Percentiles rank a stretch among this genome's conserved stretches.
phyloP scores from a whole-genome alignment of 73 alveolate genomes.

The Paramecium caudatum region DNA sequence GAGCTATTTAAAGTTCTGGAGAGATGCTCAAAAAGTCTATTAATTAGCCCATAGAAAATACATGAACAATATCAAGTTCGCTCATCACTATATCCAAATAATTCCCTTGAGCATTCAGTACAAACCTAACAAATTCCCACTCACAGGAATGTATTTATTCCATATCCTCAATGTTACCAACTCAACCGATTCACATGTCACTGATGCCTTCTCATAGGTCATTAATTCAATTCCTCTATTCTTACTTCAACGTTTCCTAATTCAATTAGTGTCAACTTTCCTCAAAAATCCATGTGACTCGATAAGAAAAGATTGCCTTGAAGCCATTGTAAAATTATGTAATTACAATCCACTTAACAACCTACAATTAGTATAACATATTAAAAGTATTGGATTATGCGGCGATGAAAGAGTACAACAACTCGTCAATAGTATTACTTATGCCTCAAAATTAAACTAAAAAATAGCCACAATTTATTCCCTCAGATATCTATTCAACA shows the following conservation, averaged over 20 bases:
- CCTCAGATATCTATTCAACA: neutral
- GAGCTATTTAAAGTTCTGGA: conserved; percentile 52
- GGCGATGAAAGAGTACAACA: neutral
- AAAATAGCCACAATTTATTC: neutral
- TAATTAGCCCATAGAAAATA: conserved; percentile 44
- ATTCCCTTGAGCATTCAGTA: neutral
- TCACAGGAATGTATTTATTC: neutral
- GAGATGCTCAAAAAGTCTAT: conserved; percentile 21
- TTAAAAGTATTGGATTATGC: neutral
- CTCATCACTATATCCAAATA: neutral
- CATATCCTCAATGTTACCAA: neutral
- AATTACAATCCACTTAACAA: neutral
- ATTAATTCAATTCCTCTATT: neutral
- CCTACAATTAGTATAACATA: neutral
- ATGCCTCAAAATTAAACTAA: neutral
- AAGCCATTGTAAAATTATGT: neutral
- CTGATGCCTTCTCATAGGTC: conserved; percentile 37
- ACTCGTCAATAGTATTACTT: neutral
- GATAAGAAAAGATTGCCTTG: neutral
- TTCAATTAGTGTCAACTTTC: neutral
- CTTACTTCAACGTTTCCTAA: neutral
- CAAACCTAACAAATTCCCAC: conserved; percentile 45
- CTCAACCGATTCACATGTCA: neutral
- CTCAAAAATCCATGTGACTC: neutral
- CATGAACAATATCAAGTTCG: conserved; percentile 6